Conservation (phyloP, 2,329 filamentous ascomycete species). For the Hypoxylon sp. region DNA sequence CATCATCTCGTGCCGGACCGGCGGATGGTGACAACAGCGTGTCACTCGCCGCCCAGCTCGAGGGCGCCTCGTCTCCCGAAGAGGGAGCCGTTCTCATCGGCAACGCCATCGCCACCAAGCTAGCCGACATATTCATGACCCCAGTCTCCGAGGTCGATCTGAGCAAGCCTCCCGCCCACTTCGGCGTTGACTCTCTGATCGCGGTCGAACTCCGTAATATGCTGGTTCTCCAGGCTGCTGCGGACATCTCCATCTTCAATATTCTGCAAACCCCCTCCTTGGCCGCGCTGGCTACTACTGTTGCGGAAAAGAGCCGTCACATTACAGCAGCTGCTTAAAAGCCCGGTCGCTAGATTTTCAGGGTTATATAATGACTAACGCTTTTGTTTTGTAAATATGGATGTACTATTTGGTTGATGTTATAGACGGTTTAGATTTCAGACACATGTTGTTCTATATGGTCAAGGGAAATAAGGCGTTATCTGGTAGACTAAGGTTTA, state of each 20-base stretch:
- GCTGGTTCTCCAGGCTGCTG: slow-evolving; percentile 15
- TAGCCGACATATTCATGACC: slow-evolving; percentile 32
- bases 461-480: too few relatives aligned
- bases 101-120: slow-evolving; percentile 15
- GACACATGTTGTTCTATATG: too few relatives aligned
- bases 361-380: too few relatives aligned
- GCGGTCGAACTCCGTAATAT: slow-evolving; percentile 37
- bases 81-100: background rate
- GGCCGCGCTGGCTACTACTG: slow-evolving; percentile 11
- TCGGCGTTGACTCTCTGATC: slow-evolving; percentile 37
- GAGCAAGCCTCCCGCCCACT: slow-evolving; percentile 7
- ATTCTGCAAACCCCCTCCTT: slow-evolving; percentile 27
- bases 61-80: background rate
- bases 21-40: background rate
- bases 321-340: background rate
- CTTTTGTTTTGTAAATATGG: too few relatives aligned
- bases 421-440: too few relatives aligned
- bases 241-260: slow-evolving; percentile 32
- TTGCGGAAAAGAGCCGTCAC: slow-evolving; percentile 4
- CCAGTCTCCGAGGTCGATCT: slow-evolving; percentile 24
- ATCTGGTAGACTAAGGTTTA: too few relatives aligned
- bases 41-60: background rate
- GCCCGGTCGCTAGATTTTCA: too few relatives aligned
- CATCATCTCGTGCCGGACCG: too few relatives aligned
- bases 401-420: too few relatives aligned